Evolutionary conservation across 257 asterid species (phyloP).

Genomic region (Nicotiana paniculata): DNA sequence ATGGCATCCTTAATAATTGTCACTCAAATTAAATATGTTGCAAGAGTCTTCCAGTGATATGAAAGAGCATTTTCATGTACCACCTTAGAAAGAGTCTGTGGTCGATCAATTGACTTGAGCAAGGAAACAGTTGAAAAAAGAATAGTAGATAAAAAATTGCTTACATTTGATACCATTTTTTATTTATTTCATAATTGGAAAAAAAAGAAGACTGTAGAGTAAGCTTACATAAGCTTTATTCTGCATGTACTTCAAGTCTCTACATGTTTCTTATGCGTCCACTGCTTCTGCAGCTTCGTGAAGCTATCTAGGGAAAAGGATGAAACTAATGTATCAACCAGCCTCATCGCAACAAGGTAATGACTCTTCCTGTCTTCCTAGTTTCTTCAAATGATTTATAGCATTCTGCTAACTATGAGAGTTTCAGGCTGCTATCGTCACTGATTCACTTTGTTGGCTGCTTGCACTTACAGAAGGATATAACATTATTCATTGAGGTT

Average conservation of each 20-base stretch:
- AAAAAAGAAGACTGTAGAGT: not conserved
- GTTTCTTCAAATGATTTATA: not conserved
- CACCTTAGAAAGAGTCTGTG: not conserved
- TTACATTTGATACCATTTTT: not conserved
- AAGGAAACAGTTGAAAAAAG: not conserved
- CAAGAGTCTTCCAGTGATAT: not conserved
- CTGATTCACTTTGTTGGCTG: constrained; percentile 40
- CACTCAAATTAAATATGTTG: not conserved
- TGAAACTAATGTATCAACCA: constrained; percentile 24
- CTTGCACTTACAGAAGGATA: constrained; percentile 47
- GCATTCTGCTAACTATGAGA: constrained; percentile 12
- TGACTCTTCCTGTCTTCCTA: not conserved
- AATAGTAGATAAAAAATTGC: not conserved
- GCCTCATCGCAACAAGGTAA: constrained; percentile 38
- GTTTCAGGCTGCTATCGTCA: constrained; percentile 52
- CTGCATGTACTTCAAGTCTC: not conserved
- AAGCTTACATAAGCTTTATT: not conserved
- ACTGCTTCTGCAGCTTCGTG: constrained; percentile 40
- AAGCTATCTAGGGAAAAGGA: constrained; percentile 34
- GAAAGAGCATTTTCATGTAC: not conserved
- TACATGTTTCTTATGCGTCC: constrained; percentile 13
- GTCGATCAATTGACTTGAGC: not conserved
- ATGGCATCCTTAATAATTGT: not conserved
- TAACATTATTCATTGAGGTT: constrained; percentile 45
- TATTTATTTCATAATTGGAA: not conserved